Evolutionary conservation across 2,329 filamentous ascomycete genomes (phyloP).

Genomic region (Phialophora tarda): DNA sequence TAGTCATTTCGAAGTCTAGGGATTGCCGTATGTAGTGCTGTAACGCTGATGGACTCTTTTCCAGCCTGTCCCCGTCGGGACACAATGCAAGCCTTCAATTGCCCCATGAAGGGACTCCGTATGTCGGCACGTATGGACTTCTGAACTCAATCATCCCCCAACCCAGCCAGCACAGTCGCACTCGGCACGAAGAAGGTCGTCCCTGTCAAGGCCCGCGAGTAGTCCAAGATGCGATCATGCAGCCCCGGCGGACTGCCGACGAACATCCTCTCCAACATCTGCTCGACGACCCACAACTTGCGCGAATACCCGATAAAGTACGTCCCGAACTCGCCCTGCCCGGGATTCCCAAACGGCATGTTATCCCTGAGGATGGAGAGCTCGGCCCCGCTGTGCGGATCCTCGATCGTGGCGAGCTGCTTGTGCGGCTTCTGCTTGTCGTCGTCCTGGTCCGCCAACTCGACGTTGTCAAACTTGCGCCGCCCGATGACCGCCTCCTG

Average conservation of each 20-base stretch:
- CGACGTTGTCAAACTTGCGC: constrained; percentile 63
- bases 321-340: constrained; percentile 59
- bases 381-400: constrained; percentile 56
- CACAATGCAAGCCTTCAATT: not conserved
- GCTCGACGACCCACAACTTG: constrained; percentile 62
- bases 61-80: not conserved
- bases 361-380: constrained; percentile 63
- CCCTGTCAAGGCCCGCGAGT: constrained; percentile 59
- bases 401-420: constrained; percentile 60
- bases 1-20: not conserved
- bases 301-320: constrained; percentile 65
- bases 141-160: constrained; percentile 29
- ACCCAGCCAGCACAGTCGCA: constrained; percentile 45
- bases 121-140: not conserved
- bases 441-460: constrained; percentile 58
- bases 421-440: constrained; percentile 61
- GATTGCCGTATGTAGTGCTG: not conserved
- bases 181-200: constrained; percentile 61
- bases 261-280: constrained; percentile 65
- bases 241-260: constrained; percentile 59
- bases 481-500: constrained; percentile 64
- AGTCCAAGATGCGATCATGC: constrained; percentile 63
- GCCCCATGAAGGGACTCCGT: not conserved
- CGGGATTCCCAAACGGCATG: constrained; percentile 65
- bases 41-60: not conserved